phyloP scores from a whole-genome alignment of 805 yeast genomes.

The Yueomyces sp. region DNA sequence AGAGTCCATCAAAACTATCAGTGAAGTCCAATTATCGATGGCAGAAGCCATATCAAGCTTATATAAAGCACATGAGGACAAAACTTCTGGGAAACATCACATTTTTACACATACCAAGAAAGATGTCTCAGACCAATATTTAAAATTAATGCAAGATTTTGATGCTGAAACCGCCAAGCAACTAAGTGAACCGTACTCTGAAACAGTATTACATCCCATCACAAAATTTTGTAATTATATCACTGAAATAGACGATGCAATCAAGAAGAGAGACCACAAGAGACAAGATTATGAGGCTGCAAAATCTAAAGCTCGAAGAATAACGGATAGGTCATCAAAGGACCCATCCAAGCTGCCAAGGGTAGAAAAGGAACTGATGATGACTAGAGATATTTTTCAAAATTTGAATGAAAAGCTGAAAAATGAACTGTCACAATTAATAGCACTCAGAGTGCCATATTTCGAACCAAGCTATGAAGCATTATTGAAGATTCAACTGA shows the following conservation, averaged over 20 bases:
- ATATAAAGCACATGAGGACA: constrained; percentile 36
- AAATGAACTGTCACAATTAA: constrained; percentile 61
- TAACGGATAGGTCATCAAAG: constrained; percentile 73
- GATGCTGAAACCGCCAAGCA: constrained; percentile 74
- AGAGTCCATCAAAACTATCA: constrained; percentile 70
- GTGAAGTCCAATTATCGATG: constrained; percentile 72
- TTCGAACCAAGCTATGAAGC: constrained; percentile 78
- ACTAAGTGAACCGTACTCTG: constrained; percentile 74
- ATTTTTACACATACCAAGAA: too few species aligned
- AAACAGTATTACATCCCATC: constrained; percentile 66
- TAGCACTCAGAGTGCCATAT: constrained; percentile 67
- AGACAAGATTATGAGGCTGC: constrained; percentile 69
- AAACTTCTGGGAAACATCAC: too few species aligned
- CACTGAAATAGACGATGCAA: constrained; percentile 64
- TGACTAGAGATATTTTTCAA: constrained; percentile 66
- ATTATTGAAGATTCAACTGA: constrained; percentile 64
- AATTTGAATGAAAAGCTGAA: constrained; percentile 63
- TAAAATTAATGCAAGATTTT: constrained; percentile 62
- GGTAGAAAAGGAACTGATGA: constrained; percentile 58
- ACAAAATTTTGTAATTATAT: constrained; percentile 59
- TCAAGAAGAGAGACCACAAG: constrained; percentile 67
- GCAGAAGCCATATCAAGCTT: constrained; percentile 70
- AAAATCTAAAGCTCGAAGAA: constrained; percentile 56
- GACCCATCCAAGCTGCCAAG: constrained; percentile 69
- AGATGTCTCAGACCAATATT: constrained; percentile 31